These are phyloP conservation scores for Magnusiomyces suaveolens DNA, from an alignment of 1,139 yeast species.

Conservation along the genomic window DNA sequence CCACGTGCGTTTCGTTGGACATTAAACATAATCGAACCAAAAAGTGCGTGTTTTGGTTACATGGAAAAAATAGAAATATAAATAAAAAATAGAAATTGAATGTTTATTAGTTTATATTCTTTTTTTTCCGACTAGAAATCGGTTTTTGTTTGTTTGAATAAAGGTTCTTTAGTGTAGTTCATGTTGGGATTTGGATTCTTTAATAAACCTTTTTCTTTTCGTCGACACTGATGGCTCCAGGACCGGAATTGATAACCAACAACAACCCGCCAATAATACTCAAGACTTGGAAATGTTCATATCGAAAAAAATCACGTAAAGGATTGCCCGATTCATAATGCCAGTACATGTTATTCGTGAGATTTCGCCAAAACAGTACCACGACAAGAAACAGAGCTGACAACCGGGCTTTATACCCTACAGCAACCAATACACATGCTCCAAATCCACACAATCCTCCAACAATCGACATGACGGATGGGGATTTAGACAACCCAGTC, in stretches of 20 bases:
- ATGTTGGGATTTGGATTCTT: background rate
- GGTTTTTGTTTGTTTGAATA: no score
- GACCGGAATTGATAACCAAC: slow-evolving; percentile 89
- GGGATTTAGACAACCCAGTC: background rate
- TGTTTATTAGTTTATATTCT: no score
- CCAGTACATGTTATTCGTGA: slow-evolving; percentile 87
- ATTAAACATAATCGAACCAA: no score
- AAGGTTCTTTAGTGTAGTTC: no score
- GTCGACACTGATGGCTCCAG: slow-evolving; percentile 87
- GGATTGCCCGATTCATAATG: slow-evolving; percentile 57
- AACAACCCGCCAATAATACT: slow-evolving; percentile 92
- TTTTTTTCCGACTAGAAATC: no score
- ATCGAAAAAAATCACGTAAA: slow-evolving; percentile 80
- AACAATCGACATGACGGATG: slow-evolving; percentile 40
- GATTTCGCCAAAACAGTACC: slow-evolving; percentile 64
- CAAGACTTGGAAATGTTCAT: slow-evolving; percentile 89
- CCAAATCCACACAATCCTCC: slow-evolving; percentile 62
- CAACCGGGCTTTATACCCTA: slow-evolving; percentile 88
- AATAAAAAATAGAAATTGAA: no score
- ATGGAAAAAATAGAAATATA: no score
- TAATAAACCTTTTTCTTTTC: slow-evolving; percentile 71
- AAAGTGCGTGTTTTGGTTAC: no score
- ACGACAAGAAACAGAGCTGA: slow-evolving; percentile 75
- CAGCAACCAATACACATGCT: slow-evolving; percentile 68
- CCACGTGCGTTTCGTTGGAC: background rate